These are phyloP conservation scores for Candida ascalaphidarum DNA, from an alignment of 805 yeast genomes.

Conservation along the genomic window DNA sequence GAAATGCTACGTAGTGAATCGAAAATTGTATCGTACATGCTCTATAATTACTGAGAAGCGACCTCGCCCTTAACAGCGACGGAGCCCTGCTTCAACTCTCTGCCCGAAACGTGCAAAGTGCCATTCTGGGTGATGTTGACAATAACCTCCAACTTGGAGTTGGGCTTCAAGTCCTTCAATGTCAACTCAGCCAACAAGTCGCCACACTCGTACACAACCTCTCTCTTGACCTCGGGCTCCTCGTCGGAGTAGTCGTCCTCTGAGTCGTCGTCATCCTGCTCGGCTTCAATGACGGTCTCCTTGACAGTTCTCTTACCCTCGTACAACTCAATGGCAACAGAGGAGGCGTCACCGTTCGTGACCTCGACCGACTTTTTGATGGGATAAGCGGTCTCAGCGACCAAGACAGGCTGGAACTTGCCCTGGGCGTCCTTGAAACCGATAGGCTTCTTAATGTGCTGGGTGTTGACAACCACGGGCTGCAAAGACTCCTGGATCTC, in stretches of 20 bases:
- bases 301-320: slow-evolving; percentile 82
- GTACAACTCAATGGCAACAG: slow-evolving; percentile 58
- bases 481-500: slow-evolving; percentile 73
- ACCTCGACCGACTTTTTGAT: slow-evolving; percentile 68
- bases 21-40: no score
- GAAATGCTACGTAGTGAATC: no score
- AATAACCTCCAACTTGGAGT: slow-evolving; percentile 59
- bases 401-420: slow-evolving; percentile 62
- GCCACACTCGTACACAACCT: slow-evolving; percentile 66
- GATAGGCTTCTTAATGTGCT: slow-evolving; percentile 75
- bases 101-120: slow-evolving; percentile 54
- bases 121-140: slow-evolving; percentile 61
- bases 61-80: slow-evolving; percentile 50
- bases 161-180: slow-evolving; percentile 58
- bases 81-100: slow-evolving; percentile 55
- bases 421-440: slow-evolving; percentile 76
- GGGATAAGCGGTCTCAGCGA: slow-evolving; percentile 85
- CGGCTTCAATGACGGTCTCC: slow-evolving; percentile 73
- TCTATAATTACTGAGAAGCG: slow-evolving; percentile 2
- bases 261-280: slow-evolving; percentile 43
- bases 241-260: slow-evolving; percentile 53
- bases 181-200: slow-evolving; percentile 71
- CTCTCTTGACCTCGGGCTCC: slow-evolving; percentile 82
- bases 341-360: slow-evolving; percentile 49
- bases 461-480: slow-evolving; percentile 81